Evolutionary conservation across 192 early-diverging fungal species (phyloP), one percentile per base, ranked within the genome.

Genomic region (Backusella liffmaniae): DNA sequence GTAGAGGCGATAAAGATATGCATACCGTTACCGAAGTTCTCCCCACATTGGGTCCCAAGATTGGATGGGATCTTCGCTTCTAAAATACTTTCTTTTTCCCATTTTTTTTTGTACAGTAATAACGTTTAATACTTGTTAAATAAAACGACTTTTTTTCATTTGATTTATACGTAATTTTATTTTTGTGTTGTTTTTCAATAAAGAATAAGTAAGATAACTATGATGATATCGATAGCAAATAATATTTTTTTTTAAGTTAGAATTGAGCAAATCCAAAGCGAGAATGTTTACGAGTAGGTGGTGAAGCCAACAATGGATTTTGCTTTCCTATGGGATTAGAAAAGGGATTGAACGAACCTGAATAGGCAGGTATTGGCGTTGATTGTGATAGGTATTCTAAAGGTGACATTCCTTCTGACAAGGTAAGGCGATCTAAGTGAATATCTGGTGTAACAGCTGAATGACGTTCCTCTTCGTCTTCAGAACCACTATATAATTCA

Each of bases 1-100:
- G 98, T 37, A 89, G 98, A 44, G 98, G 98, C 71, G 98, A 99
- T 88, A 99, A 98, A 87, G 98, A 99, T 80, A 94, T 99, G 76
- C 83, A 93, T 75, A 94, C 95, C 15, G 96, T 99, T 39, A 93
- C 92, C 6, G 95, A 97, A 83, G 90, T 90, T 13, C 84, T 99
- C 73, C 97, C 98, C 12, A 94, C 86, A 73, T 86, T 97, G 71
- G 97, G 97, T 23, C 94, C 94, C 9, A 84, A 92, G 83, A 99
- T 99, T 81, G 96, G 92, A 65, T 99, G 97, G 97, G 92, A 94
- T 77, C 79, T 95, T 29, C 85, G 89, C 73, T 87, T 91, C 41
- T 74, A 74, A 67, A 34, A 5, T 39, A n/a, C 12, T n/a, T 8
- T 0, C 23, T 1, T 26, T 10, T 62, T 30, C 23, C 23, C 10